Evolutionary conservation across 139 green algal genomes (phyloP), one percentile per base, ranked within the genome.

Genomic region (Edaphochlamys debaryana): DNA sequence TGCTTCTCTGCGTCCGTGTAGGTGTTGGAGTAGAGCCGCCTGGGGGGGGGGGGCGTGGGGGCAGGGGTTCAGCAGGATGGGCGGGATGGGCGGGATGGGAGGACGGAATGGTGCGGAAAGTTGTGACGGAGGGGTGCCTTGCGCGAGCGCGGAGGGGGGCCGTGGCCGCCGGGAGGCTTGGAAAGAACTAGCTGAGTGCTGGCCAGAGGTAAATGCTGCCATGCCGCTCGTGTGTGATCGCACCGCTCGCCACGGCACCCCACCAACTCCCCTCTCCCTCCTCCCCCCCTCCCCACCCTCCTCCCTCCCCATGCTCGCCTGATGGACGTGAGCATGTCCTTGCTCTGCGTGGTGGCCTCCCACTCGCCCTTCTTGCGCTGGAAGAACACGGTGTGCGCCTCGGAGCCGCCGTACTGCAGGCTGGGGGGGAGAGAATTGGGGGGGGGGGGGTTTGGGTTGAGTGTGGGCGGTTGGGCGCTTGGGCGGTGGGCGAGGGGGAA

Each of bases 1-100:
- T 99, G 96, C 92, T 98, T 98, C 85, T 98, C 94, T 40, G 91
- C 90, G 73, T 98, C 95, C 0, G 93, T 96, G 85, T 95, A 95
- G 15, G 91, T 88, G 87, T 98, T 98, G 89, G 48, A 93, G 89
- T 98, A 98, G 88, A 98, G 98, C 23, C 97, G 92, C 54, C 92
- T 92, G 41, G 20, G 37, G 9, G 63, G 0, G 29, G 1, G 73
- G 56, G 38, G 36, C 20, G 48, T n/a, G 68, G 68, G 3, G 22
- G 22, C 5, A 40, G 64, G 13, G 5, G n/a, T n/a, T n/a, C n/a
- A 4, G 30, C 11, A 25, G 13, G 13, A 17, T 13, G 17, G 13
- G 50, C 15, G 50, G 17, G 50, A 25, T 13, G 17, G 50, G 15
- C 50, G 13, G 50, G 15, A 58, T 17, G 50, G 13, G 15, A 17